Evolutionary conservation across 305 asterid genomes (phyloP), one percentile per base, ranked within the genome.

Genomic region (Fraxinus ornus): DNA sequence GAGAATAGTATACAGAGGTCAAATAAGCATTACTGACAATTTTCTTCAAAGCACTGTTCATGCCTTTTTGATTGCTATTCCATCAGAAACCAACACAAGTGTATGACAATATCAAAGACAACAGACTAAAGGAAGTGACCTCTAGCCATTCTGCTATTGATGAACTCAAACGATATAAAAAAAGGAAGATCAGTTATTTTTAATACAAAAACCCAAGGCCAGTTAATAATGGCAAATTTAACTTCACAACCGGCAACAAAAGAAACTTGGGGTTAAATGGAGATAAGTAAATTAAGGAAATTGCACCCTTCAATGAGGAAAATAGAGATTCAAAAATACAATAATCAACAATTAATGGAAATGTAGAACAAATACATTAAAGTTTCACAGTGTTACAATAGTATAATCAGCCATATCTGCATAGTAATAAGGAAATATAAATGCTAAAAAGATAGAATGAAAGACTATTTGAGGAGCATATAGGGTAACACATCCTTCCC

Each of bases 41-140:
- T 57, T 60, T 60, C 15, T 21, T 60, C 30, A 21, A 60, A 60
- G 13, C 8, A 21, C 5, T 21, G 30, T 60, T 30, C 24, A 81
- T n/a, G 75, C 22, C 32, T 49, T 76, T 36, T 49, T 7, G 12
- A 44, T 81, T 72, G 26, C 24, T 24, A 57, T 10, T 71, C 32
- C 30, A 60, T 55, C 30, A 72, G 30, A 39, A 68, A 80, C 49
- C 35, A 57, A 39, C 82, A 30, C 47, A 75, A 28, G 49, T 71
- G 84, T 75, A 75, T 36, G 80, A 79, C 32, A 81, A 77, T 4
- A 30, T 7, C 52, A 49, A 62, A 30, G 30, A 28, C 9, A 55
- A 26, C 17, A 28, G 72, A 81, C 86, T 77, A 73, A 35, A 36
- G 22, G 30, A 74, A 76, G 70, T 55, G 79, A 82, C 73, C 41